Base-by-base conservation (phyloP, 2,329 filamentous ascomycete species). In the Colletotrichum graminicola region DNA sequence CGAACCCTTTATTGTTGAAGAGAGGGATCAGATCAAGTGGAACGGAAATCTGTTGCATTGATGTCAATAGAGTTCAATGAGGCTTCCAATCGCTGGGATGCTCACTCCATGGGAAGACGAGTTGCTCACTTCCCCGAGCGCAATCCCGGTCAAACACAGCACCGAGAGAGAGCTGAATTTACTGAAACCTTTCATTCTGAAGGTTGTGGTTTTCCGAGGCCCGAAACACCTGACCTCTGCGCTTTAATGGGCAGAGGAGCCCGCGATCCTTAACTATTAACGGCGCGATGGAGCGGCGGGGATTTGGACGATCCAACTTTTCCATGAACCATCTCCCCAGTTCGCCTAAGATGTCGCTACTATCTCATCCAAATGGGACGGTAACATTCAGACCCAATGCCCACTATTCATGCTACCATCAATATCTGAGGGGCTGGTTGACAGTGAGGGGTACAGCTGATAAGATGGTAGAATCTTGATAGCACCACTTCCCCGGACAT, bases 1-100 rank as follows among this genome's bases (percentile, higher is more conserved):
- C 83, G 69, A 87, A 86, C 1, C 78, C 84, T 66, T 84, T 84
- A 75, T 86, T 86, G 77, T 87, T 85, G 77, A 83, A 84, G 34
- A 47, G 23, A 2, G 65, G 2, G 8, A 52, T 47, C 21, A 71
- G 36, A 21, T 71, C 59, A 16, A 71, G 45, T 5, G 64, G 34
- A 1, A 71, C 36, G 11, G 64, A 62, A 12, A 51, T 26, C 67
- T 71, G 26, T 16, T 4, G 12, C 29, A 45, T 23, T 39, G 18
- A 23, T 43, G 60, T 68, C 34, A 68, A 52, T 36, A 49, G 55
- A 11, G n/a, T 12, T 62, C 5, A 29, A 6, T 7, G 12, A 32
- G n/a, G 12, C 29, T 61, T 34, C 21, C 1, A 1, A 2, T 23
- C 29, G 4, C 16, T 39, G 32, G 3, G 32, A 14, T n/a, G 59